Evolutionary conservation across 306 rosid genomes (phyloP).

Genomic region (Cicer cuneatum): DNA sequence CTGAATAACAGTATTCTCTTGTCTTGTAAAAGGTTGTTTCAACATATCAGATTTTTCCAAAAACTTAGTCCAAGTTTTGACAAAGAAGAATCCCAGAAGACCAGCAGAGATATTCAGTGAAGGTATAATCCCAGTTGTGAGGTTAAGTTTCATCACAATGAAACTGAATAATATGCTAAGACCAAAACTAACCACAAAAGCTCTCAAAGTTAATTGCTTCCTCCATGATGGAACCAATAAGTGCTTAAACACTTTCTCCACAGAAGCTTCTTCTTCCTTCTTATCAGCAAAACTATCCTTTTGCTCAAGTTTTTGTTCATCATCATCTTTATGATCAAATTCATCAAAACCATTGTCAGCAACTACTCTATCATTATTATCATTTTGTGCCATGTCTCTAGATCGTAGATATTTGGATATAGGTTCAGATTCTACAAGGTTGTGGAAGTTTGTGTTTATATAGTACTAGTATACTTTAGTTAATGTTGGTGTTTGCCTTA

Average conservation of each 20-base stretch:
- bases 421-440: conserved; percentile 40
- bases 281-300: background rate
- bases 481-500: no score
- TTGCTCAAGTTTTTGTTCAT: background rate
- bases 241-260: conserved; percentile 58
- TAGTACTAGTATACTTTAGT: background rate
- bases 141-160: conserved; percentile 67
- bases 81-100: conserved; percentile 59
- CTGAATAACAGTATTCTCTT: conserved; percentile 68
- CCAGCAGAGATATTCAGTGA: conserved; percentile 69
- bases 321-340: background rate
- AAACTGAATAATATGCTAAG: conserved; percentile 55
- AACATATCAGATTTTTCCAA: conserved; percentile 51
- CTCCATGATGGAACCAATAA: conserved; percentile 59
- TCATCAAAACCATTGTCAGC: conserved; percentile 10
- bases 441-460: background rate
- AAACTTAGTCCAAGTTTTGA: conserved; percentile 59
- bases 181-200: conserved; percentile 56
- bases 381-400: conserved; percentile 49
- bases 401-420: conserved; percentile 24
- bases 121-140: conserved; percentile 65
- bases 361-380: conserved; percentile 22
- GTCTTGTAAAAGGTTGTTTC: conserved; percentile 62
- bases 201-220: conserved; percentile 57
- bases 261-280: conserved; percentile 46